Evolutionary conservation across 495 filamentous ascomycete species (phyloP).

Genomic region (Xylaria telfairii): DNA sequence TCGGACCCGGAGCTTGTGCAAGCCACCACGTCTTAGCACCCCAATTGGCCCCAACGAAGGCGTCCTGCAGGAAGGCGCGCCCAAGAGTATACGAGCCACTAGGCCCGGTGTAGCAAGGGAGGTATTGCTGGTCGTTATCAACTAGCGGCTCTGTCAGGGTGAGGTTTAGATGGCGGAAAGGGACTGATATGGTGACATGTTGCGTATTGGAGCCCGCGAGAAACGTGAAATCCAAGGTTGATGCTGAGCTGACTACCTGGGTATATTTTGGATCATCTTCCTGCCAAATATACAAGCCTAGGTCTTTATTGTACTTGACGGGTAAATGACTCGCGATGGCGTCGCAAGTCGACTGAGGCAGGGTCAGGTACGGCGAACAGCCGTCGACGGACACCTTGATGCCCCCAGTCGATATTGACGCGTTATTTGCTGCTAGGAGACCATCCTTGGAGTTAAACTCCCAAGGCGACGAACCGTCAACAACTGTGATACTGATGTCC

Average conservation of each 20-base stretch:
- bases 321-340: conserved; percentile 54
- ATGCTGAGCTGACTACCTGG: conserved; percentile 52
- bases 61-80: conserved; percentile 63
- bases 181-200: conserved; percentile 58
- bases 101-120: conserved; percentile 54
- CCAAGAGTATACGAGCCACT: conserved; percentile 49
- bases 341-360: conserved; percentile 58
- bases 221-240: conserved; percentile 59
- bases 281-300: conserved; percentile 61
- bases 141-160: conserved; percentile 57
- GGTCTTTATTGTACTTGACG: conserved; percentile 44
- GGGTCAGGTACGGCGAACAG: conserved; percentile 54
- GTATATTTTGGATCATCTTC: conserved; percentile 46
- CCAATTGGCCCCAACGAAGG: conserved; percentile 62
- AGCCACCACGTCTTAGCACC: conserved; percentile 52
- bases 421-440: conserved; percentile 46
- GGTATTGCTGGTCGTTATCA: conserved; percentile 48
- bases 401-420: conserved; percentile 30
- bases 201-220: conserved; percentile 33
- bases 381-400: conserved; percentile 45
- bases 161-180: conserved; percentile 59
- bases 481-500: conserved; percentile 51
- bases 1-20: conserved; percentile 58
- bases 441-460: conserved; percentile 41
- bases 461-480: conserved; percentile 52